phyloP scores from a whole-genome alignment of 1,284 basidiomycete genomes.

The Sanghuangporus baumii region DNA sequence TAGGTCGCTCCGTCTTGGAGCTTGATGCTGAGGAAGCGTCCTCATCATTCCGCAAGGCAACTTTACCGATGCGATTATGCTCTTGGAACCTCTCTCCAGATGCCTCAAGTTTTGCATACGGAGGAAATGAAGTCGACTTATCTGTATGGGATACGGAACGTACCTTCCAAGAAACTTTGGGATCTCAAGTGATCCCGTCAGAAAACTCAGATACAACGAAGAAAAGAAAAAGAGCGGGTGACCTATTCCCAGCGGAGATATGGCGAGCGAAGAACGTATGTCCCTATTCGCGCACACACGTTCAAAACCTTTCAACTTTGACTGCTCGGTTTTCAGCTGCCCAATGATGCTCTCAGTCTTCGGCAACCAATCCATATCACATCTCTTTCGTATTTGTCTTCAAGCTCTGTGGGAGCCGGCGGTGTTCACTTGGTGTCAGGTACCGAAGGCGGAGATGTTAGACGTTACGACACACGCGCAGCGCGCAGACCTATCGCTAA shows the following conservation, averaged over 20 bases:
- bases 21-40: constrained; percentile 17
- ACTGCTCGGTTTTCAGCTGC: constrained; percentile 40
- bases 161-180: constrained; percentile 43
- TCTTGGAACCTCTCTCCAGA: constrained; percentile 60
- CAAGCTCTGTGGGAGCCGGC: constrained; percentile 28
- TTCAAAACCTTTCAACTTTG: background rate
- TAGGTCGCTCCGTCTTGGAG: constrained; percentile 18
- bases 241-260: constrained; percentile 62
- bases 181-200: constrained; percentile 20
- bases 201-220: constrained; percentile 27
- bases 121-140: constrained; percentile 84
- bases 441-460: constrained; percentile 71
- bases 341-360: constrained; percentile 73
- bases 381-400: constrained; percentile 52
- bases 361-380: constrained; percentile 81
- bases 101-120: constrained; percentile 64
- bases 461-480: constrained; percentile 76
- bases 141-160: constrained; percentile 76
- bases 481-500: constrained; percentile 66
- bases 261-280: constrained; percentile 78
- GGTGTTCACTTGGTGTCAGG: constrained; percentile 57
- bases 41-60: constrained; percentile 25
- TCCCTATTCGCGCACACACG: background rate
- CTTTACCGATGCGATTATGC: constrained; percentile 57
- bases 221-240: constrained; percentile 67